Evolutionary conservation across 176 grass and related monocot species (phyloP).

Genomic region (Puccinellia tenuiflora): DNA sequence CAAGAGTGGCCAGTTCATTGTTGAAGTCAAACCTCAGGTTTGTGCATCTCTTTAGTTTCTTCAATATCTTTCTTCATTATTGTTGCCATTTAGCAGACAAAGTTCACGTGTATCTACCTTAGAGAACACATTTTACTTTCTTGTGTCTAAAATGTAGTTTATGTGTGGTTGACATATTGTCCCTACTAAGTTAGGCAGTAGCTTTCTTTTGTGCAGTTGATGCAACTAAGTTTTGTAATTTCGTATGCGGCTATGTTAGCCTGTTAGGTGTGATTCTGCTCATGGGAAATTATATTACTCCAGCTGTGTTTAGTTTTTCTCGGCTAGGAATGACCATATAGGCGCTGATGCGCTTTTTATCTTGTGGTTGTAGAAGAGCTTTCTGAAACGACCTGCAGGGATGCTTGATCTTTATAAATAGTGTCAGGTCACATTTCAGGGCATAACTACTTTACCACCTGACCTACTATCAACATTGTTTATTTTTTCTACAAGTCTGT

Average conservation of each 20-base stretch:
- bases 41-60: conserved; percentile 19
- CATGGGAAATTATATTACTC: not conserved
- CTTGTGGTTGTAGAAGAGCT: conserved; percentile 18
- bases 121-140: conserved; percentile 2
- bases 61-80: not conserved
- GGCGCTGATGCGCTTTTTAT: not conserved
- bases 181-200: not conserved
- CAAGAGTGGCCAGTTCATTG: conserved; percentile 97
- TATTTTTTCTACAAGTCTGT: not conserved
- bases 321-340: not conserved
- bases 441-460: not conserved
- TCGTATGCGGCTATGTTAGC: not conserved
- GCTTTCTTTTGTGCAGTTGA: not conserved
- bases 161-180: not conserved
- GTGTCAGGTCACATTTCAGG: not conserved
- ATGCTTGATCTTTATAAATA: not conserved
- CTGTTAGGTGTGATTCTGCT: not conserved
- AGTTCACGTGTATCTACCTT: not conserved
- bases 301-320: not conserved
- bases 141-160: not conserved
- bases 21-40: conserved; percentile 99
- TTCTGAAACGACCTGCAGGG: not conserved
- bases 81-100: not conserved
- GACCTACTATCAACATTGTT: not conserved
- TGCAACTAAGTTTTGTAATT: not conserved